phyloP scores from a whole-genome alignment of 164 flowering plant species.

The Kingdonia uniflora region DNA sequence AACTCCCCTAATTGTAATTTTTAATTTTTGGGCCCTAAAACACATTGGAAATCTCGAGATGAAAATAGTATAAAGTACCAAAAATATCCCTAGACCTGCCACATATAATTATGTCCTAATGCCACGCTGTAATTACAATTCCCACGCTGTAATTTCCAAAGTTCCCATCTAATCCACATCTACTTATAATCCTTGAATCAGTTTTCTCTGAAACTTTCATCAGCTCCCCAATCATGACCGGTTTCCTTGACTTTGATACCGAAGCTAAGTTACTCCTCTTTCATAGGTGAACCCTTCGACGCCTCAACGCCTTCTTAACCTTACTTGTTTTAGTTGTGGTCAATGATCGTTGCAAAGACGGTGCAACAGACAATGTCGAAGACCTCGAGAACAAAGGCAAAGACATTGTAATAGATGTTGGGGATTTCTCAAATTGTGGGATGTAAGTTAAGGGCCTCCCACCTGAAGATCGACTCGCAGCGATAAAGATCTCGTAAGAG shows the following conservation, averaged over 20 bases:
- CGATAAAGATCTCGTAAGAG: slow-evolving; percentile 78
- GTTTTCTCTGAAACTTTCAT: slow-evolving; percentile 75
- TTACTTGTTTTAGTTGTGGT: slow-evolving; percentile 64
- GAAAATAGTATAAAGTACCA: no score
- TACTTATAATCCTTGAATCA: slow-evolving; percentile 66
- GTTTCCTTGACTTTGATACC: slow-evolving; percentile 21
- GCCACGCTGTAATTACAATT: no score
- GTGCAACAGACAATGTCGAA: slow-evolving; percentile 10
- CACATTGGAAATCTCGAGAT: no score
- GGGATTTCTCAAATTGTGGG: slow-evolving; percentile 22
- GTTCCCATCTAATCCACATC: no score
- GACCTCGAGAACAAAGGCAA: background rate
- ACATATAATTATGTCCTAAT: no score
- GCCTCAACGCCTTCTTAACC: slow-evolving; percentile 55
- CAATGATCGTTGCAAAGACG: slow-evolving; percentile 50
- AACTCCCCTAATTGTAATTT: no score
- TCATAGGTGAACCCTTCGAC: slow-evolving; percentile 15
- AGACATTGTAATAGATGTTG: slow-evolving; percentile 10
- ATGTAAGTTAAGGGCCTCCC: slow-evolving; percentile 53
- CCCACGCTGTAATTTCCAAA: no score
- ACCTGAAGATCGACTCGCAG: slow-evolving; percentile 58
- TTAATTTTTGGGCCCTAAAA: no score
- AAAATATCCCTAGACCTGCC: no score
- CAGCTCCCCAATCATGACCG: slow-evolving; percentile 61
- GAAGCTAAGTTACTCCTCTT: slow-evolving; percentile 12